Evolutionary conservation across 148 eudicot species (phyloP).

Genomic region (Amaranthus palmeri): DNA sequence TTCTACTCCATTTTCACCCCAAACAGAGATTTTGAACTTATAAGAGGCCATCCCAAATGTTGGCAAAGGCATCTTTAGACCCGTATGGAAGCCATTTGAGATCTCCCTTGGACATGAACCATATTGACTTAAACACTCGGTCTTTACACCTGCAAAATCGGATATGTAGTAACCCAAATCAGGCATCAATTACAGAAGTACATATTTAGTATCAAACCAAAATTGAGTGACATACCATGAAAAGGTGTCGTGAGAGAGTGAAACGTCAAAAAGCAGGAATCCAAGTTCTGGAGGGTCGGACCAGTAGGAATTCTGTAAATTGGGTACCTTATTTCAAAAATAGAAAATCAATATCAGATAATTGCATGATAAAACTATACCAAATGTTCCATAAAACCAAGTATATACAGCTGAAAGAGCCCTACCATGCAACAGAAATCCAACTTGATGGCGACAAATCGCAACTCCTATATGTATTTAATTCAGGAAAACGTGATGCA

Average conservation of each 20-base stretch:
- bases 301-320: conserved; percentile 93
- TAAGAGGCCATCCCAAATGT: conserved; percentile 75
- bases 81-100: conserved; percentile 29
- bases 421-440: conserved; percentile 96
- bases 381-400: neutral
- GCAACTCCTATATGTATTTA: conserved; percentile 68
- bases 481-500: conserved; percentile 54
- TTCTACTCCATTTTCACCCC: conserved; percentile 54
- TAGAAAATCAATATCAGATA: conserved; percentile 7
- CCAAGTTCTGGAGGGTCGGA: conserved; percentile 85
- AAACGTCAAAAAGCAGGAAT: conserved; percentile 89
- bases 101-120: conserved; percentile 38
- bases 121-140: conserved; percentile 35
- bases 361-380: neutral
- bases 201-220: neutral
- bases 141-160: conserved; percentile 38
- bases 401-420: neutral
- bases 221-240: conserved; percentile 36
- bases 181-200: conserved; percentile 7
- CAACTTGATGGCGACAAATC: conserved; percentile 80
- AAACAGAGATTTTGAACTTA: conserved; percentile 63
- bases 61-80: conserved; percentile 57
- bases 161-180: conserved; percentile 8
- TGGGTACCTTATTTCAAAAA: conserved; percentile 59
- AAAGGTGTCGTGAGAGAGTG: conserved; percentile 73